These are phyloP conservation scores for Saccharomyces pastorianus DNA, from an alignment of 1,139 yeast species.

Conservation along the genomic window DNA sequence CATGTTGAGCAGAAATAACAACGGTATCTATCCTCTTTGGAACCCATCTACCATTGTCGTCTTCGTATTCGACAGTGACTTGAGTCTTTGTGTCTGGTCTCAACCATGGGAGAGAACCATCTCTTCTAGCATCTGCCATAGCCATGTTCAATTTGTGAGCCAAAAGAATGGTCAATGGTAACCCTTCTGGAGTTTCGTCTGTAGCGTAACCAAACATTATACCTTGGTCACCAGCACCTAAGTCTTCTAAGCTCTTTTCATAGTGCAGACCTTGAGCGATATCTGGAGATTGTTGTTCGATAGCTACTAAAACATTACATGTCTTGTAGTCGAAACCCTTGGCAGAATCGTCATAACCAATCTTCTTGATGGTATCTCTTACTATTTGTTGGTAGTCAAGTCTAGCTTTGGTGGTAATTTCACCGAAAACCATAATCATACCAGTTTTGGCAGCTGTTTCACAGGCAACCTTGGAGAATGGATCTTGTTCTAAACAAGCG, in stretches of 20 bases:
- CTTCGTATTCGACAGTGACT: slow-evolving; percentile 92
- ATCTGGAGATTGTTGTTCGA: slow-evolving; percentile 98
- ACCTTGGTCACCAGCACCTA: slow-evolving; percentile 99
- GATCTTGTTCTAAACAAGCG: slow-evolving; percentile 93
- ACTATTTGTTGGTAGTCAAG: slow-evolving; percentile 94
- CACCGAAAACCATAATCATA: slow-evolving; percentile 98
- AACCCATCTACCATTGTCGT: slow-evolving; percentile 89
- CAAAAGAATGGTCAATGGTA: slow-evolving; percentile 89
- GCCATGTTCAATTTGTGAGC: slow-evolving; percentile 96
- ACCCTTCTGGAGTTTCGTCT: slow-evolving; percentile 95
- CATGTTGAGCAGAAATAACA: slow-evolving; percentile 96
- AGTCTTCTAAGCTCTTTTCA: slow-evolving; percentile 92
- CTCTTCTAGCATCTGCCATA: slow-evolving; percentile 94
- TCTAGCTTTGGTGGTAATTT: slow-evolving; percentile 92
- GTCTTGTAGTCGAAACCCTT: slow-evolving; percentile 99
- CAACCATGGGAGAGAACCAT: slow-evolving; percentile 88
- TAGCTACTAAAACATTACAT: slow-evolving; percentile 96
- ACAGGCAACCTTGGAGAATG: slow-evolving; percentile 97
- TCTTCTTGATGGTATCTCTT: slow-evolving; percentile 97
- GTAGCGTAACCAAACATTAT: slow-evolving; percentile 99
- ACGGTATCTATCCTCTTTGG: slow-evolving; percentile 96
- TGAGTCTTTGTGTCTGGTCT: slow-evolving; percentile 99
- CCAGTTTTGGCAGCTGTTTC: slow-evolving; percentile 99
- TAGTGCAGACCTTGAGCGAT: slow-evolving; percentile 98
- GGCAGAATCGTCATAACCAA: slow-evolving; percentile 92